Evolutionary conservation across 176 grass and related monocot species (phyloP).

Genomic region (Triticum dicoccoides): DNA sequence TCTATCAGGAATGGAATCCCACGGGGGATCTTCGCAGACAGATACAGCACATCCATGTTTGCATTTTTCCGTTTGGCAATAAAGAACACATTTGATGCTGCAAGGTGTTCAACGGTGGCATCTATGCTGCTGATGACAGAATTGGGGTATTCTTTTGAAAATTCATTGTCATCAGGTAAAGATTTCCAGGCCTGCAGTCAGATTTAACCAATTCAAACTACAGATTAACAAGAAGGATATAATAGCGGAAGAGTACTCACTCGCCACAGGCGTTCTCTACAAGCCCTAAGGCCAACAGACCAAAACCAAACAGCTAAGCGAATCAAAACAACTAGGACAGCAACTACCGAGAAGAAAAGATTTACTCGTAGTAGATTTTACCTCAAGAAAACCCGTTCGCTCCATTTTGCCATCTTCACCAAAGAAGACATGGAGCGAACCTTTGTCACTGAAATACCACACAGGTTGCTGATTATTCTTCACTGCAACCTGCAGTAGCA

Average conservation of each 20-base stretch:
- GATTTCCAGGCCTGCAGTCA: constrained; percentile 86
- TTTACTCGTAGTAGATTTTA: constrained; percentile 20
- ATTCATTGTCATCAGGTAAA: constrained; percentile 82
- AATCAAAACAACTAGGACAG: neutral
- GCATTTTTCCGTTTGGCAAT: constrained; percentile 86
- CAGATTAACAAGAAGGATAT: neutral
- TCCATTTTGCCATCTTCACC: constrained; percentile 97
- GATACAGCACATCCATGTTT: constrained; percentile 83
- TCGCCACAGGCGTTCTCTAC: neutral
- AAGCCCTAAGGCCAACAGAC: neutral
- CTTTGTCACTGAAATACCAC: constrained; percentile 97
- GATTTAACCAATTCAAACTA: constrained; percentile 16
- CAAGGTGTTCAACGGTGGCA: constrained; percentile 65
- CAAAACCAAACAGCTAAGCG: neutral
- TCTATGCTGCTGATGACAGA: constrained; percentile 75
- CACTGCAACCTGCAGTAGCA: constrained; percentile 76
- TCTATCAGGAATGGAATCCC: constrained; percentile 91
- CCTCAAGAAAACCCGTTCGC: constrained; percentile 81
- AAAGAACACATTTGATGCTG: constrained; percentile 85
- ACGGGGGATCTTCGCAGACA: constrained; percentile 58
- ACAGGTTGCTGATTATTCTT: constrained; percentile 99
- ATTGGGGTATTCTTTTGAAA: constrained; percentile 58
- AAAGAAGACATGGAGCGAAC: constrained; percentile 71
- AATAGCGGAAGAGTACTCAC: neutral
- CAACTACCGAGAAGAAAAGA: neutral